Conservation (phyloP, 495 filamentous ascomycete species). For the Hypoxylon fuscum region DNA sequence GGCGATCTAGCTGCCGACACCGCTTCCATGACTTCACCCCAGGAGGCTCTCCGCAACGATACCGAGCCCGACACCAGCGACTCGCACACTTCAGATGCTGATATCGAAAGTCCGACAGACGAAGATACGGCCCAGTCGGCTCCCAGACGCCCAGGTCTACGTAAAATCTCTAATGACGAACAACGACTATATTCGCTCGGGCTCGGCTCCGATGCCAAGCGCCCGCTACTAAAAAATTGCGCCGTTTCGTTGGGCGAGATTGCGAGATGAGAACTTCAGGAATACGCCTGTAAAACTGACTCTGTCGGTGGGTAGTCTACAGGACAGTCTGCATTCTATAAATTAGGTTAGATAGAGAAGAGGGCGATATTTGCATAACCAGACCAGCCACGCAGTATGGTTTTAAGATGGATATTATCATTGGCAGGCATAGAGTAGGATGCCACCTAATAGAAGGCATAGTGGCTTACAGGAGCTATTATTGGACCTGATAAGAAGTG, state of each 20-base stretch:
- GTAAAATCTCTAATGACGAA: not conserved
- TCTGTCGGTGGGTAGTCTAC: no score
- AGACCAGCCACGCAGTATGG: no score
- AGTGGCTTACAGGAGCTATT: no score
- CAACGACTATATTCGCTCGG: not conserved
- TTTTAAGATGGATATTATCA: no score
- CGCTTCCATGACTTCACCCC: constrained; percentile 34
- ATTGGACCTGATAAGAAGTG: no score
- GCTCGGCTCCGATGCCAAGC: not conserved
- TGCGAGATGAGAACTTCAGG: not conserved
- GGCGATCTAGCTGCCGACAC: constrained; percentile 19
- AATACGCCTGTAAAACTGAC: no score
- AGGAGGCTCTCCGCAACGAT: constrained; percentile 14
- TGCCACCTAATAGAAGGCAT: no score
- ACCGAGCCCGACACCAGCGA: constrained; percentile 37
- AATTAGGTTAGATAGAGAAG: no score
- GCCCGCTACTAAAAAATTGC: not conserved
- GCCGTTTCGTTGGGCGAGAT: not conserved
- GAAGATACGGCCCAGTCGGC: constrained; percentile 21
- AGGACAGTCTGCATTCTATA: no score
- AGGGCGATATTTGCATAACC: no score
- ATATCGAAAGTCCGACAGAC: constrained; percentile 41
- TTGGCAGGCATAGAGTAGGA: no score
- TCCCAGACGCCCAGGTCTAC: not conserved
- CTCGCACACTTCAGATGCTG: constrained; percentile 43